Percentiles rank a stretch among this genome's conserved stretches.
phyloP scores from a whole-genome alignment of 768 basidiomycete species.

The Lenzites betulinus region DNA sequence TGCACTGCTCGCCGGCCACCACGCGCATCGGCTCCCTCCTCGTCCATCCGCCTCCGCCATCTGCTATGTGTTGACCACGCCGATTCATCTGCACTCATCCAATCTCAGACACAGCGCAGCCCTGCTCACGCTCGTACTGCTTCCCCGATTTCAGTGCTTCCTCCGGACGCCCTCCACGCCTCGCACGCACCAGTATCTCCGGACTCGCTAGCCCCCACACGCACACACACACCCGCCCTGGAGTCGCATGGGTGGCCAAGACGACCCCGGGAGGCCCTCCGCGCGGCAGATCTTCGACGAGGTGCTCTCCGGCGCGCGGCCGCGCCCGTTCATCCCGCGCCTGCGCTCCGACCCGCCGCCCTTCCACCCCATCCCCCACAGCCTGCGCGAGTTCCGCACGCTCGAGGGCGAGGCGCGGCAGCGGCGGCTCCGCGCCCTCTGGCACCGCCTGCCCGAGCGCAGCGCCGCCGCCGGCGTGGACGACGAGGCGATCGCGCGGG shows the following conservation, averaged over 20 bases:
- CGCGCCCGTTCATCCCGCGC: slow-evolving; percentile 58
- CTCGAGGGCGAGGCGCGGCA: slow-evolving; percentile 68
- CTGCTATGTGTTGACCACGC: slow-evolving; percentile 7
- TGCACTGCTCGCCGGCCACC: slow-evolving; percentile 2
- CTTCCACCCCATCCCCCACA: slow-evolving; percentile 44
- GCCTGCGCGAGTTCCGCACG: slow-evolving; percentile 63
- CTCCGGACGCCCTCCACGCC: neutral
- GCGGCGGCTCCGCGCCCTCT: slow-evolving; percentile 59
- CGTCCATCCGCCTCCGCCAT: neutral
- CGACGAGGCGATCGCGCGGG: slow-evolving; percentile 28
- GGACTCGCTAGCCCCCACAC: neutral
- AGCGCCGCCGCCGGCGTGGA: slow-evolving; percentile 24
- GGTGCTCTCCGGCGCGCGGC: slow-evolving; percentile 51
- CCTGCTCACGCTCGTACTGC: neutral
- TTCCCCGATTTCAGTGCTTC: slow-evolving; percentile 4
- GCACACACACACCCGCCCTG: neutral
- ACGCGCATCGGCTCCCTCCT: neutral
- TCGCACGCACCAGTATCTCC: neutral
- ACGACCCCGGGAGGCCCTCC: slow-evolving; percentile 32
- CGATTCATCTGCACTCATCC: slow-evolving; percentile 4
- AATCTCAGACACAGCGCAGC: slow-evolving; percentile 5
- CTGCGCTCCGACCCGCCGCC: slow-evolving; percentile 55
- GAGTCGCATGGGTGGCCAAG: slow-evolving; percentile 12
- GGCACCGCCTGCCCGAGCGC: slow-evolving; percentile 54
- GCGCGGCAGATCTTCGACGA: slow-evolving; percentile 56